Evolutionary conservation across 1,284 basidiomycete species (phyloP).

Genomic region (Neonothopanus nambi): DNA sequence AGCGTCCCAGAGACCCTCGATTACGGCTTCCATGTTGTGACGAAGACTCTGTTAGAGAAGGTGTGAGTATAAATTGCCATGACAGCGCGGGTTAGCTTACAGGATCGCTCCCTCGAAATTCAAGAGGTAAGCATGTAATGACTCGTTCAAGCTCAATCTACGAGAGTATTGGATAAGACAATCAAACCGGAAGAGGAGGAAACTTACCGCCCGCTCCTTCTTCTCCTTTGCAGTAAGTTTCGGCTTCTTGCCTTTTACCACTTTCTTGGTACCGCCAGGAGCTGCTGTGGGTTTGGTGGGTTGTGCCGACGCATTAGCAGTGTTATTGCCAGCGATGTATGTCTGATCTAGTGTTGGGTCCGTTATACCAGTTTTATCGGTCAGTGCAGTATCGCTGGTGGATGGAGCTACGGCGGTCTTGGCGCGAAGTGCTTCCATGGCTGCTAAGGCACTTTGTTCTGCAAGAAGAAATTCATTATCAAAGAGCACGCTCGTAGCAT

Average conservation of each 20-base stretch:
- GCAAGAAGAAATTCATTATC: conserved; percentile 1
- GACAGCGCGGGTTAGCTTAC: conserved; percentile 39
- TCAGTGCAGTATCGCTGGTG: conserved; percentile 7
- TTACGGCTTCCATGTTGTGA: conserved; percentile 75
- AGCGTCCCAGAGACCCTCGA: conserved; percentile 66
- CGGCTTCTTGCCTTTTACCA: conserved; percentile 48
- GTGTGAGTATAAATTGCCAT: not conserved
- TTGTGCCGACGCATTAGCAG: conserved; percentile 23
- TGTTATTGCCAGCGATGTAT: conserved; percentile 37
- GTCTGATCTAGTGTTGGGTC: conserved; percentile 46
- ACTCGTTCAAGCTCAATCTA: conserved; percentile 72
- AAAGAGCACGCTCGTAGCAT: not conserved
- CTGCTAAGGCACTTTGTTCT: conserved; percentile 50
- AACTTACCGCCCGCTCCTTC: conserved; percentile 73
- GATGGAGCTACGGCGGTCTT: conserved; percentile 6
- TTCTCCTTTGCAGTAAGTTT: conserved; percentile 81
- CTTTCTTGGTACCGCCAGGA: conserved; percentile 63
- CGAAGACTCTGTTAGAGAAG: conserved; percentile 57
- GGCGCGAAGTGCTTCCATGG: conserved; percentile 33
- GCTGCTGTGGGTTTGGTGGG: conserved; percentile 25
- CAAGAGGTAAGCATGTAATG: conserved; percentile 80
- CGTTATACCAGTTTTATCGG: conserved; percentile 40
- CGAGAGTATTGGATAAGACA: not conserved
- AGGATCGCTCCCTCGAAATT: conserved; percentile 87
- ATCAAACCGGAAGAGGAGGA: not conserved